Evolutionary conservation across 164 flowering plant genomes (phyloP).

Genomic region (Nymphaea thermarum): DNA sequence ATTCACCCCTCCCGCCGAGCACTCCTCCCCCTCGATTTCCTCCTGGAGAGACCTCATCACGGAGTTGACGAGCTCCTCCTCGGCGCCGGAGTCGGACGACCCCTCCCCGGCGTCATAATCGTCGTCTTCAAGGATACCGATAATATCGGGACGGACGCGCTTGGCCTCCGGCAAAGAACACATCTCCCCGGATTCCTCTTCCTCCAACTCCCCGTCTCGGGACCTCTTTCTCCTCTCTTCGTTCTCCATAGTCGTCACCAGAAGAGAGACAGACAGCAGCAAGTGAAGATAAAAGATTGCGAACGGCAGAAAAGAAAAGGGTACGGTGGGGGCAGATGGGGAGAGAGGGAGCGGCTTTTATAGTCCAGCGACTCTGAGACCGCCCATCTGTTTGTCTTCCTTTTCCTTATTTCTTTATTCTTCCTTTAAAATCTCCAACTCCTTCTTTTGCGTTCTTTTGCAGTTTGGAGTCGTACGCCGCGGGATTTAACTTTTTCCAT

Average conservation of each 20-base stretch:
- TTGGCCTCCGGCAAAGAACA: constrained; percentile 30
- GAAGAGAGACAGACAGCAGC: neutral
- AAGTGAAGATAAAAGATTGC: neutral
- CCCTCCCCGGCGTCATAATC: constrained; percentile 15
- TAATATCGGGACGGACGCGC: constrained; percentile 34
- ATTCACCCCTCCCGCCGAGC: constrained; percentile 8
- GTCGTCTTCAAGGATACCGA: constrained; percentile 35
- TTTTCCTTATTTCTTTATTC: neutral
- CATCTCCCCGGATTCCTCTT: constrained; percentile 4
- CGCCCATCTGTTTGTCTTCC: neutral
- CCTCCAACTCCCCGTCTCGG: neutral
- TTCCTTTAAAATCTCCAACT: neutral
- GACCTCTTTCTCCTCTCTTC: neutral
- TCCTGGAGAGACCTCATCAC: constrained; percentile 55
- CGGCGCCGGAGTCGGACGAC: constrained; percentile 1
- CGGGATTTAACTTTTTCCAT: too few species aligned
- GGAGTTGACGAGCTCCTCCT: constrained; percentile 34
- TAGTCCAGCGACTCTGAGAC: neutral
- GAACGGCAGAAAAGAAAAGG: neutral
- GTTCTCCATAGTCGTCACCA: neutral
- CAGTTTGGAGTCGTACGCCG: too few species aligned
- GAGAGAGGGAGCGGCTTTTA: neutral
- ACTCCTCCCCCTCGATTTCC: constrained; percentile 22
- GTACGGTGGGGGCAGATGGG: neutral
- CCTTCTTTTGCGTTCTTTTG: neutral